phyloP scores from a whole-genome alignment of 192 early-diverging fungal genomes.

The Backusella mclennaniae region DNA sequence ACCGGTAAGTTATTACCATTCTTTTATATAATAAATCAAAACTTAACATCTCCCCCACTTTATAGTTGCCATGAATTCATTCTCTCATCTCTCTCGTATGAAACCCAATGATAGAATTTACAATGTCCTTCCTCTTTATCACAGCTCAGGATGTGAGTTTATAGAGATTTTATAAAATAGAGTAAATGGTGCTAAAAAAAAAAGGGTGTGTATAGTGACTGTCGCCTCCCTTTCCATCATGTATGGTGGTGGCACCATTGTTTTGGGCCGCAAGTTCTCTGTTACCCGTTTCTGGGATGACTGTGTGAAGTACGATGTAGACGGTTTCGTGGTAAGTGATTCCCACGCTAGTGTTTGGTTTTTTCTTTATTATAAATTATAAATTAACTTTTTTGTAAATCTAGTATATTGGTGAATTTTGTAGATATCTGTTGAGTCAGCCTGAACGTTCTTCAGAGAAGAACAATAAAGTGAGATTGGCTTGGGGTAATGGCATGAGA shows the following conservation, averaged over 20 bases:
- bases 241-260: slow-evolving; percentile 41
- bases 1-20: slow-evolving; percentile 22
- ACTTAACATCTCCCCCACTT: background rate
- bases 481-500: slow-evolving; percentile 66
- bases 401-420: slow-evolving; percentile 68
- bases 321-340: slow-evolving; percentile 39
- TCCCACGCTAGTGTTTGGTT: slow-evolving; percentile 50
- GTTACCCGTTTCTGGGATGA: slow-evolving; percentile 50
- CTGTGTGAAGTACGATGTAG: slow-evolving; percentile 42
- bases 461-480: slow-evolving; percentile 49
- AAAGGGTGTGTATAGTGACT: slow-evolving; percentile 14
- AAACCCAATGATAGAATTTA: slow-evolving; percentile 48
- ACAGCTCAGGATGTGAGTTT: slow-evolving; percentile 54
- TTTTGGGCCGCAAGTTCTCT: slow-evolving; percentile 58
- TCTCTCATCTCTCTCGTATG: slow-evolving; percentile 14
- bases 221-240: slow-evolving; percentile 25
- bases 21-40: background rate
- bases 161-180: background rate
- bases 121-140: slow-evolving; percentile 60
- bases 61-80: slow-evolving; percentile 21
- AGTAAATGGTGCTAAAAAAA: too few species aligned
- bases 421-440: slow-evolving; percentile 56
- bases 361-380: slow-evolving; percentile 57
- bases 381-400: background rate
- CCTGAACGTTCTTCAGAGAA: slow-evolving; percentile 49